phyloP scores from a whole-genome alignment of 768 basidiomycete genomes.

The Podaxis rugospora region DNA sequence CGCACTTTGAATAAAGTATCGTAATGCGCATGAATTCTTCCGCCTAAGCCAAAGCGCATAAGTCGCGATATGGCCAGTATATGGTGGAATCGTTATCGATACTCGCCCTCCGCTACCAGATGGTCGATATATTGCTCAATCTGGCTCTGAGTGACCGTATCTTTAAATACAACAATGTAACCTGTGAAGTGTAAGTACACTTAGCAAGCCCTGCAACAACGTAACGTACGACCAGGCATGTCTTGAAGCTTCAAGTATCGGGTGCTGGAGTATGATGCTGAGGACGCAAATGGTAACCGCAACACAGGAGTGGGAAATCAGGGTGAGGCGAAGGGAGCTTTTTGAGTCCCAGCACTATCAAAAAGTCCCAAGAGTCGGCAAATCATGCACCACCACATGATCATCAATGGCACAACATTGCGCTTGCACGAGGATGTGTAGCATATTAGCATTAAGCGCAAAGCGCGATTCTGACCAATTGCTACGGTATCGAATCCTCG shows the following conservation, averaged over 20 bases:
- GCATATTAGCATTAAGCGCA: too few relatives aligned
- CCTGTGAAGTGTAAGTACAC: slow-evolving; percentile 22
- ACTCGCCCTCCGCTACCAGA: slow-evolving; percentile 34
- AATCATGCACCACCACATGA: too few relatives aligned
- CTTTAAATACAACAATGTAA: slow-evolving; percentile 56
- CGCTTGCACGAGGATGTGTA: too few relatives aligned
- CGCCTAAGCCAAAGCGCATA: slow-evolving; percentile 28
- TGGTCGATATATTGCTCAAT: slow-evolving; percentile 36
- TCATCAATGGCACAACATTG: too few relatives aligned
- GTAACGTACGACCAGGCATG: not conserved
- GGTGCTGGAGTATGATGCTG: not conserved
- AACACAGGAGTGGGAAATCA: too few relatives aligned
- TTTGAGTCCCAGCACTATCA: too few relatives aligned
- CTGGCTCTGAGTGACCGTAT: slow-evolving; percentile 31
- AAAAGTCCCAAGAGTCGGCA: too few relatives aligned
- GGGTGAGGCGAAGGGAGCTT: too few relatives aligned
- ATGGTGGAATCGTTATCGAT: not conserved
- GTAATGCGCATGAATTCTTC: slow-evolving; percentile 37
- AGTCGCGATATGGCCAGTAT: not conserved
- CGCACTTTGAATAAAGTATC: slow-evolving; percentile 33
- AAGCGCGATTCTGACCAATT: too few relatives aligned
- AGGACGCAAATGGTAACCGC: not conserved
- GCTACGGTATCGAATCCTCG: too few relatives aligned
- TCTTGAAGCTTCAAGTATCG: not conserved
- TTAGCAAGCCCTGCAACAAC: not conserved